Base-by-base conservation (phyloP, 2,329 filamentous ascomycete genomes). In the Coleophoma crateriformis region DNA sequence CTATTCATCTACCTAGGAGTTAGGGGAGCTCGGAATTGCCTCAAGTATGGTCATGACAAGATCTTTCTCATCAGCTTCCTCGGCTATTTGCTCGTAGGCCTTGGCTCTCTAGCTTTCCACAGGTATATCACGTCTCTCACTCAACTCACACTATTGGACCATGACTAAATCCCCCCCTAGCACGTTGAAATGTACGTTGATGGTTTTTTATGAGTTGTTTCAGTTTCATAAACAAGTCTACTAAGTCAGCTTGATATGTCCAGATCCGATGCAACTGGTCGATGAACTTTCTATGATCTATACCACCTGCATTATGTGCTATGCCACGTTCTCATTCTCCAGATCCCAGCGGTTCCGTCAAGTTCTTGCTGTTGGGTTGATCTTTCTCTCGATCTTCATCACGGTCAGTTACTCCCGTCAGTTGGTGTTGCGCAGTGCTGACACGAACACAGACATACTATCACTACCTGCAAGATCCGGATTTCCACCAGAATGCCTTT, bases 1-100 rank as follows among this genome's bases (percentile, higher is more conserved):
- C 71, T 94, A 20, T 96, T 96, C 67, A 75, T 95, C 59, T 87
- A 78, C 66, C 78, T 95, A 17, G 89, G 89, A 7, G 69, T 81
- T 57, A 86, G 85, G 63, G 91, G 91, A 20, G 81, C 94, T 54
- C 71, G 74, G 48, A 90, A 84, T 66, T 95, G 89, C 66, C 63
- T 85, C 37, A 77, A 75, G 55, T 76, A 95, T 67, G 75, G 77
- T 14, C 89, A 96, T 67, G 87, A 90, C 49, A 71, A 68, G 13
- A 85, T 95, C 51, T 95, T 95, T 68, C 64, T 87, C 45, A 71
- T 95, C 3, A 76, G 78, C 33, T 87, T 82, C 58, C 46, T 63
- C 22, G 68, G 68, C 27, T 70, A 69, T 57, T 45, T 66, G 33
- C 57, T 67, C 20, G 67, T 71, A 17, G 68, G 68, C 13, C 56